Evolutionary conservation across 208 protist genomes (phyloP), one percentile per base, ranked within the genome.

Genomic region (Trichomonas gallinae): DNA sequence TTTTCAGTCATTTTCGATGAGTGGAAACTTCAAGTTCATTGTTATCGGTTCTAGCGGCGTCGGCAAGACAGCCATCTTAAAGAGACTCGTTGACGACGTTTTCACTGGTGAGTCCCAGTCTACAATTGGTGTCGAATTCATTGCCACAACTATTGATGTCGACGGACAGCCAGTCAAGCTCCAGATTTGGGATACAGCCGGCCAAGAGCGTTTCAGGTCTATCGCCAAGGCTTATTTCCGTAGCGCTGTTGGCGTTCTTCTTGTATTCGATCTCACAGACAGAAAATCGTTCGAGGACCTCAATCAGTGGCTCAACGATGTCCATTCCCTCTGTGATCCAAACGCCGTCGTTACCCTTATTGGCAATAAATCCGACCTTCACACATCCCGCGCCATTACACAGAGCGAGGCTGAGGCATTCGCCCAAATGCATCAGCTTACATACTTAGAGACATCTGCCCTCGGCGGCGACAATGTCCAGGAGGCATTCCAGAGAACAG

Each of bases 131-230:
- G 83, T 46, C 34, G 83, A 89, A 89, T 89, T 89, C 42, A 31
- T 89, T 3, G 83, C 83, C 13, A 89, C 83, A 44, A 72, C 45
- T 11, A 45, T 96, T 15, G 89, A 72, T 26, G 49, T 96, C n/a
- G 89, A 96, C 51, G 89, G 46, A 34, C 26, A 96, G 36, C 26
- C 42, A 96, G 46, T 96, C 17, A 96, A 96, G 46, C 49, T 96
- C 21, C 89, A 96, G n/a, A 96, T 96, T 44, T 96, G 89, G 89
- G 89, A 96, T 72, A 96, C 89, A 9, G 89, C 89, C 26, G 89
- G 93, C 17, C 93, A 96, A 45, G 93, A 96, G 44, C 13, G 49
- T 3, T 96, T 96, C 36, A 23, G 49, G 13, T 51, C 89, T 63
- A 72, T 96, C 17, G 49, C 89, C 26, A 96, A 51, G 40, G 89